phyloP scores from a whole-genome alignment of 148 eudicot genomes.

The Rhododendron kiyosumense region DNA sequence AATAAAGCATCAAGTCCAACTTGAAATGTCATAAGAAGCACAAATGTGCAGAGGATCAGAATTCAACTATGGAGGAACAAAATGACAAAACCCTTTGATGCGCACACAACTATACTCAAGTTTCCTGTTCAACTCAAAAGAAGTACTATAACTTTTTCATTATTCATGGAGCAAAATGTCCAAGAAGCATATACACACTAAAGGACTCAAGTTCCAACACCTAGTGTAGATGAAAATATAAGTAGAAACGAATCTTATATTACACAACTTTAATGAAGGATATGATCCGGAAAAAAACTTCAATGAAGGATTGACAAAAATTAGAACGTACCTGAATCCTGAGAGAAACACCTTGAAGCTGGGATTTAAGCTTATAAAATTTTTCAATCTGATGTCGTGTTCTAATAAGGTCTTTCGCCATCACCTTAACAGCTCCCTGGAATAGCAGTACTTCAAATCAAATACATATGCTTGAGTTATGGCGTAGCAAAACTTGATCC shows the following conservation, averaged over 20 bases:
- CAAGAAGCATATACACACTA: not conserved
- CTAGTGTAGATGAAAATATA: not conserved
- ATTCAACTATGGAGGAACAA: not conserved
- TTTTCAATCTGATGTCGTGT: constrained; percentile 94
- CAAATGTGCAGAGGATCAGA: not conserved
- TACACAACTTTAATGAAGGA: not conserved
- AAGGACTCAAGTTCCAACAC: not conserved
- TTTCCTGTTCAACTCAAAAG: not conserved
- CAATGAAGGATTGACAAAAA: not conserved
- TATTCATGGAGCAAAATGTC: not conserved
- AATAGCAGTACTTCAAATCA: constrained; percentile 14
- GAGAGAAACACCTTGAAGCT: constrained; percentile 93
- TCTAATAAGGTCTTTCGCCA: constrained; percentile 97
- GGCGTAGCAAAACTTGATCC: not conserved
- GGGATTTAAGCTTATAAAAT: constrained; percentile 94
- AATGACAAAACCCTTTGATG: not conserved
- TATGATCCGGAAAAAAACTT: no score
- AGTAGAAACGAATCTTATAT: not conserved
- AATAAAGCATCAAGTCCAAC: not conserved
- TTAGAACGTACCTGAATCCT: constrained; percentile 69
- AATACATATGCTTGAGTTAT: not conserved
- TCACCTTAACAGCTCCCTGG: constrained; percentile 97
- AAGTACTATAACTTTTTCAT: not conserved
- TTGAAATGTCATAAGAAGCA: constrained; percentile 8
- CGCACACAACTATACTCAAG: not conserved